Conservation (phyloP, 2,329 filamentous ascomycete genomes). For the Fusarium musae region DNA sequence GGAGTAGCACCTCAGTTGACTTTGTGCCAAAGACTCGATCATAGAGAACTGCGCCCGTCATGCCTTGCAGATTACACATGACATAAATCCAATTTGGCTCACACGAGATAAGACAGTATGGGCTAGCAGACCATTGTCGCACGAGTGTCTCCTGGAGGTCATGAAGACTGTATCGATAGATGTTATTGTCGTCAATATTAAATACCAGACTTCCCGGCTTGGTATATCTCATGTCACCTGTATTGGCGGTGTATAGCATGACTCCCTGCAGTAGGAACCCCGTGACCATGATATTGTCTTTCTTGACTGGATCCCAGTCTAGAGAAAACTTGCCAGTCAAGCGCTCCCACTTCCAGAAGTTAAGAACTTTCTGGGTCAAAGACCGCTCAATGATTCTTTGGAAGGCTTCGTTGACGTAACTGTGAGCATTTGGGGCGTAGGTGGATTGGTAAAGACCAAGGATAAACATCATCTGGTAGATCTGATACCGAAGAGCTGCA, state of each 20-base stretch:
- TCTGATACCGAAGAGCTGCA: background rate
- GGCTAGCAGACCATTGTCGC: background rate
- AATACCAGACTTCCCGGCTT: background rate
- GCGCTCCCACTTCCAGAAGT: background rate
- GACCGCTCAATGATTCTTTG: background rate
- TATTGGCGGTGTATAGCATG: background rate
- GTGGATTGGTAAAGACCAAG: background rate
- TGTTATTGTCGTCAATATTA: background rate
- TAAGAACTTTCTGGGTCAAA: background rate
- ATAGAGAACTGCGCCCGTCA: background rate
- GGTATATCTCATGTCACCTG: background rate
- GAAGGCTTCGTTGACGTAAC: background rate
- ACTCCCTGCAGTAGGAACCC: background rate
- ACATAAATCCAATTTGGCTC: background rate
- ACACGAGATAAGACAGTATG: background rate
- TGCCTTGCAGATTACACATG: background rate
- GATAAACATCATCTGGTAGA: background rate
- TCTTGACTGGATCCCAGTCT: background rate
- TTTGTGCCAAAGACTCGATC: background rate
- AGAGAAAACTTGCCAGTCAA: background rate
- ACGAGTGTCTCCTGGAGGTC: background rate
- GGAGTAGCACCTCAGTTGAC: fast-evolving
- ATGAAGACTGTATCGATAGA: background rate
- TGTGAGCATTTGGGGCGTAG: background rate
- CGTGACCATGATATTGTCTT: background rate